A percentile compares a stretch with the other conserved stretches of the same genome.
Conservation (phyloP, 495 filamentous ascomycete genomes). For the Thermochaetoides thermophila region DNA sequence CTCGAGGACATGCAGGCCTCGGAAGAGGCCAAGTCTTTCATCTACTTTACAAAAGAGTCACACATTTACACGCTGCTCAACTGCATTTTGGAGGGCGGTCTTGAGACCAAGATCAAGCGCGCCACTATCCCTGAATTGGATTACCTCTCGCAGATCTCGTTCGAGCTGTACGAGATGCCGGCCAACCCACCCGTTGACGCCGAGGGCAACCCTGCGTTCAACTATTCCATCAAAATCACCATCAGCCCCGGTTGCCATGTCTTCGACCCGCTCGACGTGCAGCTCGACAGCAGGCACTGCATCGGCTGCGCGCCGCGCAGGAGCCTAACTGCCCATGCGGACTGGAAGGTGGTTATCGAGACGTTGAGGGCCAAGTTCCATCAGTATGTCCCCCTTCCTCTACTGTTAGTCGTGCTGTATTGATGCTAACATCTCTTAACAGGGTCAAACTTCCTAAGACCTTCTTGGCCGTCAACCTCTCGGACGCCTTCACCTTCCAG, state of each 20-base stretch:
- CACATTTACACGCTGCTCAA: constrained; percentile 97
- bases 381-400: constrained; percentile 42
- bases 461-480: constrained; percentile 85
- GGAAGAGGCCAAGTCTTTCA: constrained; percentile 81
- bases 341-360: constrained; percentile 93
- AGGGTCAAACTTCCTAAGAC: constrained; percentile 90
- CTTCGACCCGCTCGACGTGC: constrained; percentile 88
- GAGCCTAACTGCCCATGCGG: constrained; percentile 77
- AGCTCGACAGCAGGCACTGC: constrained; percentile 85
- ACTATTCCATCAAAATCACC: constrained; percentile 89
- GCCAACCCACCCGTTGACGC: constrained; percentile 41
- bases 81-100: constrained; percentile 91
- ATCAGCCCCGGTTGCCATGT: constrained; percentile 92
- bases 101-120: constrained; percentile 78
- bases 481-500: constrained; percentile 47
- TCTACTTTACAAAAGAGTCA: constrained; percentile 98
- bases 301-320: constrained; percentile 83
- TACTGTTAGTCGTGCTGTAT: background rate
- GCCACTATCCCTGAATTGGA: constrained; percentile 92
- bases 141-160: constrained; percentile 94
- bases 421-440: constrained; percentile 1
- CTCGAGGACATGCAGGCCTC: constrained; percentile 96
- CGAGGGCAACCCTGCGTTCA: constrained; percentile 42
- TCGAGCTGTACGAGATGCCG: constrained; percentile 91
- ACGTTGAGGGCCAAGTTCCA: constrained; percentile 89